Evolutionary conservation across 169 alveolate genomes (phyloP).

Genomic region (Plasmodium vivax): DNA sequence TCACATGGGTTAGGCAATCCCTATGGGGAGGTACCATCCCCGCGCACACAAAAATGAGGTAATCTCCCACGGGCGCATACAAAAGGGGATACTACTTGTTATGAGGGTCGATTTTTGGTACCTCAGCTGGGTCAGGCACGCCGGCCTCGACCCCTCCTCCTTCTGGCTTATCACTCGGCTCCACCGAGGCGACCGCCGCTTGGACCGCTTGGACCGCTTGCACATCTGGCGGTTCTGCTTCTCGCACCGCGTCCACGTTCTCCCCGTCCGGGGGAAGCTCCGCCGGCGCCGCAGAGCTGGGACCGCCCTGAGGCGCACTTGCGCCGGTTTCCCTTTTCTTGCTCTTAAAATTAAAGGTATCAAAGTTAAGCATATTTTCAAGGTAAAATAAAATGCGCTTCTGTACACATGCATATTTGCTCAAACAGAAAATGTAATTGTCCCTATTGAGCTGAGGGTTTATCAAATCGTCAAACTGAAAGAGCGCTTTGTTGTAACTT

Average conservation of each 20-base stretch:
- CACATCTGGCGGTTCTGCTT: not conserved
- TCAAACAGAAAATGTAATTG: conserved; percentile 33
- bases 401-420: conserved; percentile 63
- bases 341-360: conserved; percentile 55
- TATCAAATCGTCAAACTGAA: conserved; percentile 64
- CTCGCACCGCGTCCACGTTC: not conserved
- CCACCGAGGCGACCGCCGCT: not conserved
- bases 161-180: not conserved
- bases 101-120: not conserved
- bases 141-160: not conserved
- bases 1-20: not conserved
- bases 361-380: conserved; percentile 66
- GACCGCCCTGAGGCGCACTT: not conserved
- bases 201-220: not conserved
- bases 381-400: conserved; percentile 54
- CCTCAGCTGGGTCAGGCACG: not conserved
- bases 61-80: not conserved
- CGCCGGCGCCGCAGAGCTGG: not conserved
- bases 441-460: conserved; percentile 44
- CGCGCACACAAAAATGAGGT: not conserved
- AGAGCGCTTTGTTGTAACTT: conserved; percentile 15
- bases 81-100: not conserved
- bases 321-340: conserved; percentile 11
- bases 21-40: not conserved
- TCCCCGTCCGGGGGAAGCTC: not conserved